Evolutionary conservation across 2,329 filamentous ascomycete species (phyloP), one percentile per base, ranked within the genome.

Genomic region (Coniosporium tulheliwenetii): DNA sequence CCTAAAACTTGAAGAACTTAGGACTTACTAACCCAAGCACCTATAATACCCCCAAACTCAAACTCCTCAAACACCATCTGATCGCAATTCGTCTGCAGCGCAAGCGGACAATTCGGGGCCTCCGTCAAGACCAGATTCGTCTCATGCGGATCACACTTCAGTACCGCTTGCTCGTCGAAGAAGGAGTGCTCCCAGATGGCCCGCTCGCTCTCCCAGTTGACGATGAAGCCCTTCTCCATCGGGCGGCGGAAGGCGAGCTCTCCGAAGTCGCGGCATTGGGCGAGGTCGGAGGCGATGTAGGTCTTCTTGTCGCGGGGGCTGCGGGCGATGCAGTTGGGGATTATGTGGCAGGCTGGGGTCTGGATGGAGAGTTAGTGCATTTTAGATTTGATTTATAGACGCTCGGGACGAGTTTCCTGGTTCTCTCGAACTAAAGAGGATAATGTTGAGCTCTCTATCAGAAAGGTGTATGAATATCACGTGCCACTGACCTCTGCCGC

Each of bases 31-130:
- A 73, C 83, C 83, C 47, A 83, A 66, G 43, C 75, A 79, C 45
- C 91, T 76, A 48, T 81, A 81, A 62, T 93, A 93, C 48, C 81
- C 9, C 80, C 75, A 60, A 98, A 98, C 2, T 85, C 85, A 64
- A 91, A 98, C 57, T 96, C 87, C 56, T 98, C 91, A 66, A 98
- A 96, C 1, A 96, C 76, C 55, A 98, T 85, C 65, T 98, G 89
- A 54, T 98, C 91, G 50, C 85, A 86, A 57, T 95, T 91, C 33
- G 79, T 75, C 60, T 95, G 86, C 47, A 98, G 63, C 10, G 78
- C 77, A 1, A 81, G 78, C 42, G 93, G 70, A 3, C 80, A 78
- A 60, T 93, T 94, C 3, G 86, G 81, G 37, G 85, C 81, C 59
- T 98, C 91, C 1, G 83, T 78, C 39, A 96, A 70, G 3, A 98